Conservation (phyloP, 164 flowering plant species). For the Piper longum region DNA sequence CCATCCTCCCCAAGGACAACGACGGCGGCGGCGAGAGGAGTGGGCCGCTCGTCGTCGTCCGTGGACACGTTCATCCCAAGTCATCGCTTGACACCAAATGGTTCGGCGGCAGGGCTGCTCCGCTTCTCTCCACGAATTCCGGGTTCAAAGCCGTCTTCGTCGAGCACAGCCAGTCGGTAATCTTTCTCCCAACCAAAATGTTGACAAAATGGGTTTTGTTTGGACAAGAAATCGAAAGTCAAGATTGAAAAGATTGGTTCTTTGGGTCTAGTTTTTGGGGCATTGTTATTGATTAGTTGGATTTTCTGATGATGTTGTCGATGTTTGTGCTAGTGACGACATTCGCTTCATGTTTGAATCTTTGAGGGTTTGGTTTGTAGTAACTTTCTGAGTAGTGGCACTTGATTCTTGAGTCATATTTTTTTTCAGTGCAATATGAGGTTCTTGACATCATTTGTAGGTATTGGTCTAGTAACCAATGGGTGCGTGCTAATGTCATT, state of each 20-base stretch:
- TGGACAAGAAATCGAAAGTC: neutral
- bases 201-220: neutral
- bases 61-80: constrained; percentile 56
- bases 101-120: constrained; percentile 21
- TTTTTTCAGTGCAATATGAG: too few species aligned
- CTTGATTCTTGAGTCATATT: too few species aligned
- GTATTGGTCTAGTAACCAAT: neutral
- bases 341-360: too few species aligned
- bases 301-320: too few species aligned
- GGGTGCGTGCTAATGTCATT: neutral
- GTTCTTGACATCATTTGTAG: neutral
- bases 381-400: neutral
- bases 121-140: constrained; percentile 41
- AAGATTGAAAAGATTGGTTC: neutral
- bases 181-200: neutral
- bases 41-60: constrained; percentile 35
- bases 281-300: neutral
- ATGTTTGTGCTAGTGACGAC: too few species aligned
- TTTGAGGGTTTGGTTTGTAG: too few species aligned
- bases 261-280: neutral
- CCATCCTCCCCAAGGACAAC: constrained; percentile 13
- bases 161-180: constrained; percentile 53
- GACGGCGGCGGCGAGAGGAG: constrained; percentile 1
- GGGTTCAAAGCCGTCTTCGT: constrained; percentile 52
- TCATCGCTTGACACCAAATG: constrained; percentile 34